Base-by-base conservation (phyloP, 768 basidiomycete species). In the Amanita rimosa region DNA sequence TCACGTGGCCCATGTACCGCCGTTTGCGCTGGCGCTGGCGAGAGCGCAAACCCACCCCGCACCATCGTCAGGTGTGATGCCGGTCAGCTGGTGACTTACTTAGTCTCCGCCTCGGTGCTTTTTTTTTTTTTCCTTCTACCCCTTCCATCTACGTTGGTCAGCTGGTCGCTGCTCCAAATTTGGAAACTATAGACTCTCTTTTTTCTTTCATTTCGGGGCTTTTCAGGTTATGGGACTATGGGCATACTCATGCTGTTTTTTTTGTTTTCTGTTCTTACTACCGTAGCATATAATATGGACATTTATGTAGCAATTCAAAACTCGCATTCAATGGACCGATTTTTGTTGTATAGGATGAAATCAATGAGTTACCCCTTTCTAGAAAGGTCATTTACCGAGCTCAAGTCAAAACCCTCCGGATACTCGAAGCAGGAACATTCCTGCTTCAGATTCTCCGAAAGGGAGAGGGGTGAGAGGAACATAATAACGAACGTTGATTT, bases 1-100 rank as follows among this genome's bases (percentile, higher is more conserved):
- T 45, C 13, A 31, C 4, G 8, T 19, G 21, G 13, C 17, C 1
- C 47, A 39, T 26, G 31, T 31, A 14, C 37, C 27, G 1, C 38
- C 47, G 10, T 48, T 27, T 27, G 38, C 47, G 13, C 29, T 40
- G 4, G 38, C 37, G 22, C 38, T 48, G 11, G 35, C 47, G 8
- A 48, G 47, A 27, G 47, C 47, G 6, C 47, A 38, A 9, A 40
- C 47, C 0, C 47, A 48, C 11, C 47, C 47, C 6, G 26, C 47
- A 10, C 36, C 46, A 9, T 40, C 37, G 4, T 17, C 36, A 8
- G 47, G 29, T 6, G 16, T 40, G 38, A 13, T 21, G 17, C 36
- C 38, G 7, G 16, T 37, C 8, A 6, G 37, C 47, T 4, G 27
- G 7, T 48, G 26, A 38, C 8, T n/a, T n/a, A n/a, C 27, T 26